Base-by-base conservation (phyloP, 2,329 filamentous ascomycete genomes). In the Pestalotiopsis sp. region DNA sequence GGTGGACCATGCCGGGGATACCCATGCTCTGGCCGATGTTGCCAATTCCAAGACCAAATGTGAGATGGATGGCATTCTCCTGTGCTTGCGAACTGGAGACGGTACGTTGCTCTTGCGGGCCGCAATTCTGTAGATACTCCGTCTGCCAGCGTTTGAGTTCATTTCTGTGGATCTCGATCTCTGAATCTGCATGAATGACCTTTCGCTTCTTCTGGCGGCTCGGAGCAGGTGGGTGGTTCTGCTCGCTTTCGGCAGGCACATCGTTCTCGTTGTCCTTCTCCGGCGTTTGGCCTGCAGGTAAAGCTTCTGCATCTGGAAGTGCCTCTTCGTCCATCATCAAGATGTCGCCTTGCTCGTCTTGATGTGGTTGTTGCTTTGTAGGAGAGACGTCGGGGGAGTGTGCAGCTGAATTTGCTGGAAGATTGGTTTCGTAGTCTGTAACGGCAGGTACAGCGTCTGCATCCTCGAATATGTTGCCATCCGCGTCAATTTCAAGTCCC, bases 101-200 rank as follows among this genome's bases (percentile, higher is more conserved):
- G 7, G 73, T 71, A 58, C 74, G 67, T 68, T 70, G 66, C 78
- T 79, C 67, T 70, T 75, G 52, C 14, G 64, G 12, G 70, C 72
- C 20, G 72, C 77, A 94, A 71, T 90, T 91, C 12, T 77, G 70
- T 7, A 82, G 69, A 68, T 88, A 88, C 56, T 84, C 74, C 1
- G 71, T 67, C 65, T 78, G 75, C 85, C 85, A 87, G 4, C 70
- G 67, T 67, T 78, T 80, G 62, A 85, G 75, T 65, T 80, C 78
- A 13, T 71, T 73, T 68, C 79, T 73, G 11, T 81, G 73, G 11
- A 87, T 36, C 20, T 78, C 76, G 17, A 80, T 80, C 38, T 74
- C 72, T 9, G 75, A 70, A 59, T 82, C 80, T 6, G 73, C 72
- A 23, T 69, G 68, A 14, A 76, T 61, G 12, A 71, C 27, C 14